Evolutionary conservation across 441 rosid species (phyloP), one percentile per base, ranked within the genome.

Genomic region (Jatropha multifida): DNA sequence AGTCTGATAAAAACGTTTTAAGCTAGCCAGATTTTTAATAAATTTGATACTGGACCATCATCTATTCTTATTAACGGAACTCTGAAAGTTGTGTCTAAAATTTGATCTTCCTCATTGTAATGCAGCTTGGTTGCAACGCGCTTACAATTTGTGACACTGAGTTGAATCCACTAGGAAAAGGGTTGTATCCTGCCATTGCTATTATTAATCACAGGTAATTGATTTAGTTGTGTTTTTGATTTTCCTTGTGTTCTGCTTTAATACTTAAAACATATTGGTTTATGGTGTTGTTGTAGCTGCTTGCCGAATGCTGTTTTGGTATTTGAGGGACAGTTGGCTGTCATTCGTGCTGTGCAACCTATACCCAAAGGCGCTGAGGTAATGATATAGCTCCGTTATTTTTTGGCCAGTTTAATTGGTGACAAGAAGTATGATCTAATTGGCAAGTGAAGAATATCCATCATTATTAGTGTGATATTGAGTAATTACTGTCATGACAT

Each of bases 111-210:
- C 46, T 71, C 48, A 46, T 74, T 75, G 9, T 37, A 77, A 77
- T 72, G 86, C 96, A 96, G 99, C 88, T 96, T 80, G 89, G 98
- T 48, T 96, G 99, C 87, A 96, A 94, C 87, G 97, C 98, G 66
- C 99, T 91, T 84, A 86, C 88, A 84, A 90, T 96, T 81, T 90
- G 96, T 76, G 97, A 96, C 76, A 86, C 90, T 82, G 99, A 96
- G 85, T 78, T 96, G 77, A 96, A 93, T 78, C 97, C 98, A 17
- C 71, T 88, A 32, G 99, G 97, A 71, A 94, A 94, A 32, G 97
- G 98, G 77, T 76, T 96, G 65, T 96, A 89, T 84, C 98, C 97
- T 68, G 83, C 91, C 68, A 74, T 94, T 80, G 92, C 98, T 67
- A 85, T 96, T 60, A 89, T 94, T 79, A 96, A 94, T 72, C 99